A percentile compares a stretch with the other conserved stretches of the same genome.
phyloP scores from a whole-genome alignment of 169 alveolate genomes.

The Cryptosporidium meleagridis region DNA sequence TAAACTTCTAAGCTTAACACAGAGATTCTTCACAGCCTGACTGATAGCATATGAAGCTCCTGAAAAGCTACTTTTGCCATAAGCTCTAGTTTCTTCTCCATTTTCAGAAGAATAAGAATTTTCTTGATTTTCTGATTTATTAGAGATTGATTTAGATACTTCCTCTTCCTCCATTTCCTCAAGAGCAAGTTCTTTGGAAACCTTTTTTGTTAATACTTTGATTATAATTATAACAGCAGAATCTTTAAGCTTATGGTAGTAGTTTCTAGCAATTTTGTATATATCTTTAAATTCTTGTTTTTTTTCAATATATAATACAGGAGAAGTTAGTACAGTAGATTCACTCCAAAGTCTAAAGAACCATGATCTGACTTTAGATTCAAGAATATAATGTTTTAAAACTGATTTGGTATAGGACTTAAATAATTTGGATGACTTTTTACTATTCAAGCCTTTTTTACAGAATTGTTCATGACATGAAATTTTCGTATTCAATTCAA shows the following conservation, averaged over 20 bases:
- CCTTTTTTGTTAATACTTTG: conserved; percentile 30
- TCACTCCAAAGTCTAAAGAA: conserved; percentile 66
- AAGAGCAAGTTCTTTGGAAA: background rate
- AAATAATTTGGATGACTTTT: conserved; percentile 5
- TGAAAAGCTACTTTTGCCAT: background rate
- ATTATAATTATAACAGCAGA: conserved; percentile 46
- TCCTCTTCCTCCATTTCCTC: conserved; percentile 19
- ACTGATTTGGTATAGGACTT: conserved; percentile 2
- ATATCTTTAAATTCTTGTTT: conserved; percentile 11
- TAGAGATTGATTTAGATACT: background rate
- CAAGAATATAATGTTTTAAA: conserved; percentile 34
- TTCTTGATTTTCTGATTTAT: background rate
- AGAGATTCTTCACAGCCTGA: conserved; percentile 23
- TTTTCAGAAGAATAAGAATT: background rate
- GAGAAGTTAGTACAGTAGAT: conserved; percentile 61
- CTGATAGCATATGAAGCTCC: background rate
- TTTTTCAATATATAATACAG: conserved; percentile 29
- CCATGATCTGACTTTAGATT: conserved; percentile 59
- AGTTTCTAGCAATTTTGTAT: conserved; percentile 7
- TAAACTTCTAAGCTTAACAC: conserved; percentile 12
- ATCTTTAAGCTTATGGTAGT: conserved; percentile 28
- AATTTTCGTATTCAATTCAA: background rate
- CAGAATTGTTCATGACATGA: conserved; percentile 21
- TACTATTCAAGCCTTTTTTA: conserved; percentile 28
- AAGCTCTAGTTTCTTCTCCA: background rate